A percentile compares a stretch with the other conserved stretches of the same genome.
Evolutionary conservation across 2,329 filamentous ascomycete genomes (phyloP).

Genomic region (Trichoderma pleuroti): DNA sequence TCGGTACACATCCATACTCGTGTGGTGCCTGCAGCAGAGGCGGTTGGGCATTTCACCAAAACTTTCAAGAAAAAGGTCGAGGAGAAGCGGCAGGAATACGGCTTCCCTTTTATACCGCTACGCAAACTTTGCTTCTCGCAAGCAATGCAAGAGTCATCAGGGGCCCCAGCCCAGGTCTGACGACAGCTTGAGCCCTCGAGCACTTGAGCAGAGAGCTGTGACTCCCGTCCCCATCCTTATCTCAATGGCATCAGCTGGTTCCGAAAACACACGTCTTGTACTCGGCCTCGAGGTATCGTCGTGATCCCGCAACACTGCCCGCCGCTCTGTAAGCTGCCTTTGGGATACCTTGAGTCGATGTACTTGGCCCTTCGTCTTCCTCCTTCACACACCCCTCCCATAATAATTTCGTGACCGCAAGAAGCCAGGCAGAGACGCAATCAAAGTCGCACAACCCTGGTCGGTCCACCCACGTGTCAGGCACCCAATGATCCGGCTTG

Average conservation of each 20-base stretch:
- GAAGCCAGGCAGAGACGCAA: neutral
- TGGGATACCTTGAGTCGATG: neutral
- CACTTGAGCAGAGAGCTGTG: slow-evolving; percentile 15
- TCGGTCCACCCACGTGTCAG: slow-evolving; percentile 26
- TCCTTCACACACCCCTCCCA: slow-evolving; percentile 3
- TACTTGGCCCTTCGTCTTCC: neutral
- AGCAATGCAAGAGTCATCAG: slow-evolving; percentile 18
- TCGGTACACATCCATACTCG: neutral
- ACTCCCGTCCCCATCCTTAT: slow-evolving; percentile 19
- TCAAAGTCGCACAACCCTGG: slow-evolving; percentile 10
- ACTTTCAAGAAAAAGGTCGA: neutral
- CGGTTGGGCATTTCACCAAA: neutral
- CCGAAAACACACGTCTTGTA: neutral
- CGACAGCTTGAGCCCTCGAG: slow-evolving; percentile 19
- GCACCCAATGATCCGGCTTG: slow-evolving; percentile 10
- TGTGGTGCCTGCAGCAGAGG: neutral
- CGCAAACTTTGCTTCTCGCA: slow-evolving; percentile 10
- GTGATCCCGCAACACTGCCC: neutral
- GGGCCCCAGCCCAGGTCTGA: slow-evolving; percentile 17
- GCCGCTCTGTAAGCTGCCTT: neutral
- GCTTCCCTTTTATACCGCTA: slow-evolving; percentile 20
- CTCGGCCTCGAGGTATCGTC: neutral
- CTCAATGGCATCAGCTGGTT: neutral
- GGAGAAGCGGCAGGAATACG: slow-evolving; percentile 6
- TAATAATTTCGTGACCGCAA: neutral